Evolutionary conservation across 345 rosid species (phyloP).

Genomic region (Brassica rapa): DNA sequence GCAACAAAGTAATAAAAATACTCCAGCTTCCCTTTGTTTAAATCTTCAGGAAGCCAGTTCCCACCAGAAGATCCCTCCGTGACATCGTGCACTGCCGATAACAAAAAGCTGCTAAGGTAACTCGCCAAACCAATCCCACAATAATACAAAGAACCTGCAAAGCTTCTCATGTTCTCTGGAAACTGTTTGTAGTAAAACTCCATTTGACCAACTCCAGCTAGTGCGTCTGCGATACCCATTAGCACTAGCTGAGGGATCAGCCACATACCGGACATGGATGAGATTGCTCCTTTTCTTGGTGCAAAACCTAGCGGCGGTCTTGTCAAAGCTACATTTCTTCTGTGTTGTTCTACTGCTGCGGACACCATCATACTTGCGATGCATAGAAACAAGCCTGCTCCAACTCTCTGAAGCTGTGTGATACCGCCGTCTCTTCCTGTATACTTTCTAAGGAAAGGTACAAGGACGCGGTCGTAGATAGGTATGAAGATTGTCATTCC

Average conservation of each 20-base stretch:
- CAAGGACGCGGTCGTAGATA: constrained; percentile 50
- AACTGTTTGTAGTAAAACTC: constrained; percentile 50
- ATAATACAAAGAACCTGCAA: constrained; percentile 40
- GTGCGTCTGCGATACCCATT: constrained; percentile 39
- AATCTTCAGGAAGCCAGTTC: constrained; percentile 41
- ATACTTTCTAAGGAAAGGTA: constrained; percentile 46
- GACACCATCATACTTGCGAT: constrained; percentile 43
- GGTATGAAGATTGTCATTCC: constrained; percentile 57
- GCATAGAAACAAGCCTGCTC: constrained; percentile 43
- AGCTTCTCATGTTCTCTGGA: constrained; percentile 50
- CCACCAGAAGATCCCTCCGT: constrained; percentile 33
- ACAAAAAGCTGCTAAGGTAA: constrained; percentile 41
- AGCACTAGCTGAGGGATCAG: constrained; percentile 44
- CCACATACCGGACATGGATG: constrained; percentile 44
- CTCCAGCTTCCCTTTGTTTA: constrained; percentile 40
- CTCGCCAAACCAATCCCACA: constrained; percentile 41
- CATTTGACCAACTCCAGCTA: constrained; percentile 41
- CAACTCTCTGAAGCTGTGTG: constrained; percentile 47
- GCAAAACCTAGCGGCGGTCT: constrained; percentile 37
- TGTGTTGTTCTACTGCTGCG: constrained; percentile 37
- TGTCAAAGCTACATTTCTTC: constrained; percentile 37
- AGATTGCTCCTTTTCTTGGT: constrained; percentile 44
- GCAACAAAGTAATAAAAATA: constrained; percentile 44
- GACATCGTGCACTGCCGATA: constrained; percentile 34
- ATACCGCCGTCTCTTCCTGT: constrained; percentile 54